A percentile compares a stretch with the other conserved stretches of the same genome.
phyloP scores from a whole-genome alignment of 257 asterid species.

The Solanum phureja region DNA sequence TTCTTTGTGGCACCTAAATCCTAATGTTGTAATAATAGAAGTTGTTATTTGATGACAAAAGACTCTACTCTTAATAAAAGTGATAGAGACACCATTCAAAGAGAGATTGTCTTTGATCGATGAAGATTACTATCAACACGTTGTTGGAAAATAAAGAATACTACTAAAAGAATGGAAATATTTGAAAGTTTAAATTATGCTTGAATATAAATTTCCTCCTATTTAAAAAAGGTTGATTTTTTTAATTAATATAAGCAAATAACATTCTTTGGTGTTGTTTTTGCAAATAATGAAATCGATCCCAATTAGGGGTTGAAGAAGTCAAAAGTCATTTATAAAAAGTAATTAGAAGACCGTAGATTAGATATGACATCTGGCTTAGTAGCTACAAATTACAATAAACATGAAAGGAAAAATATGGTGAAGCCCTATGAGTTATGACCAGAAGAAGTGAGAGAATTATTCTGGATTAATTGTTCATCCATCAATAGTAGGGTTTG shows the following conservation, averaged over 20 bases:
- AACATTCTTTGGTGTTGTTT: background rate
- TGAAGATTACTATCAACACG: background rate
- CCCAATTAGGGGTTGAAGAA: background rate
- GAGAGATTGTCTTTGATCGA: background rate
- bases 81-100: background rate
- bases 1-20: background rate
- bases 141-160: background rate
- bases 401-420: background rate
- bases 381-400: background rate
- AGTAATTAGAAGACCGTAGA: background rate
- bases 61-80: background rate
- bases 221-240: background rate
- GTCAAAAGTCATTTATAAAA: background rate
- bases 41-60: background rate
- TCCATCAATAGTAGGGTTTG: slow-evolving; percentile 15
- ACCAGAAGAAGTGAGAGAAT: background rate
- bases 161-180: background rate
- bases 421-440: background rate
- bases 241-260: background rate
- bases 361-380: background rate
- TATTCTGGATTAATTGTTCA: background rate
- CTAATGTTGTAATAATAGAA: background rate
- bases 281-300: background rate
- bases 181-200: background rate
- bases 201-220: background rate